Evolutionary conservation across 306 rosid species (phyloP).

Genomic region (Acacia melanoxylon): DNA sequence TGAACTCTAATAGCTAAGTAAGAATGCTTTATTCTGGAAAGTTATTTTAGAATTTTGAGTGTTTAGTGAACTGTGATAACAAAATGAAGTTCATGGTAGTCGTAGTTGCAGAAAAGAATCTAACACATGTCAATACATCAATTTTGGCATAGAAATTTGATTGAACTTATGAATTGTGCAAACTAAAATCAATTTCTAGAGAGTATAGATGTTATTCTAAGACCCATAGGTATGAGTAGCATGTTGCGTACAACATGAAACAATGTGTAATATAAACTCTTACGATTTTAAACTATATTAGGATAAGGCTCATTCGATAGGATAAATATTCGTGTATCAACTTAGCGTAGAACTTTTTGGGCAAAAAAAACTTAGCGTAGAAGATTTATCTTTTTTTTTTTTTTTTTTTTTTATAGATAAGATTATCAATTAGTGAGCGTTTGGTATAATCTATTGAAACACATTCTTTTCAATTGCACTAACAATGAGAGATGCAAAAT

Average conservation of each 20-base stretch:
- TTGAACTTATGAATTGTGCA: background rate
- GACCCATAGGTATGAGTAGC: background rate
- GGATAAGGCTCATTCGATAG: background rate
- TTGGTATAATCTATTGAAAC: background rate
- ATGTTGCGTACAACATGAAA: background rate
- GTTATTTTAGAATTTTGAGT: constrained; percentile 12
- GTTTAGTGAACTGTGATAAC: constrained; percentile 3
- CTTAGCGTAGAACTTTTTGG: background rate
- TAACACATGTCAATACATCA: background rate
- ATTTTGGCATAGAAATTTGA: constrained; percentile 19
- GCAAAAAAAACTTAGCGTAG: background rate
- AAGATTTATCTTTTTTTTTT: background rate
- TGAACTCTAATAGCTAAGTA: constrained; percentile 15
- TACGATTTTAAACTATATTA: background rate
- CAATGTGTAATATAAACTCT: background rate
- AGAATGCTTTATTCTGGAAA: constrained; percentile 15
- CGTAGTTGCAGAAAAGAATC: background rate
- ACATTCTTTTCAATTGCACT: background rate
- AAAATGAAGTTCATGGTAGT: constrained; percentile 1
- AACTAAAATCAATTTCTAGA: constrained; percentile 12
- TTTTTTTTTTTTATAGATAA: background rate
- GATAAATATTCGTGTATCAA: background rate
- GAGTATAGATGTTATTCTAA: background rate
- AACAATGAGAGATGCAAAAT: background rate
- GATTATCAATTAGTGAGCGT: background rate